Evolutionary conservation across 495 filamentous ascomycete species (phyloP), one percentile per base, ranked within the genome.

Genomic region (Penicillium silybi): DNA sequence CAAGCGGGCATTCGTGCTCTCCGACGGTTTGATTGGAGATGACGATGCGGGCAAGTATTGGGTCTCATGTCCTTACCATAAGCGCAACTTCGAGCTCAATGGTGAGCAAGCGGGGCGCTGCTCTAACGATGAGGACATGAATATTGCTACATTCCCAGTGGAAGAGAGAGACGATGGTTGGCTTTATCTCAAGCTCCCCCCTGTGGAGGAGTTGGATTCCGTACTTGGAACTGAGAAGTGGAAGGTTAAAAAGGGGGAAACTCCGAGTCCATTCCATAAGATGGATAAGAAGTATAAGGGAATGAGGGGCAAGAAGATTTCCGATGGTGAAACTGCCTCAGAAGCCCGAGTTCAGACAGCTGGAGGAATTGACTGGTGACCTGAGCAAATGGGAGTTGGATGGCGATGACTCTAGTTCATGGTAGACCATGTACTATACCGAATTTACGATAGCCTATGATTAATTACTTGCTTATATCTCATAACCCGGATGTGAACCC

Each of bases 51-150:
- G 66, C 46, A 83, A 86, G 42, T 86, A 89, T 25, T 96, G 86
- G 85, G 84, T 97, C 3, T 88, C 85, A 2, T 97, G 92, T 67
- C 92, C 92, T 2, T 84, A 86, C 67, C 92, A 97, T 74, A 97
- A 97, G 74, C 84, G 88, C 49, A 96, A 96, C 69, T 97, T 86
- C 64, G 82, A 87, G 53, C 82, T 97, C 17, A 78, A 78, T 38
- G 86, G 86, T 40, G 73, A 77, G 50, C 72, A 84, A 52, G 79
- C 81, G 0, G 92, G 92, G 0, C 72, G 74, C 15, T 96, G 92
- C 70, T 81, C 77, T 4, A 95, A 88, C 57, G 92, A 96, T 66
- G 76, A 80, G 25, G 73, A 70, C 13, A 74, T 95, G 46, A 92
- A 85, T 50, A 90, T 97, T 59, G 90, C 90, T 19, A 93, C 87